Evolutionary conservation across 2,329 filamentous ascomycete species (phyloP).

Genomic region (Trichoderma sp.): DNA sequence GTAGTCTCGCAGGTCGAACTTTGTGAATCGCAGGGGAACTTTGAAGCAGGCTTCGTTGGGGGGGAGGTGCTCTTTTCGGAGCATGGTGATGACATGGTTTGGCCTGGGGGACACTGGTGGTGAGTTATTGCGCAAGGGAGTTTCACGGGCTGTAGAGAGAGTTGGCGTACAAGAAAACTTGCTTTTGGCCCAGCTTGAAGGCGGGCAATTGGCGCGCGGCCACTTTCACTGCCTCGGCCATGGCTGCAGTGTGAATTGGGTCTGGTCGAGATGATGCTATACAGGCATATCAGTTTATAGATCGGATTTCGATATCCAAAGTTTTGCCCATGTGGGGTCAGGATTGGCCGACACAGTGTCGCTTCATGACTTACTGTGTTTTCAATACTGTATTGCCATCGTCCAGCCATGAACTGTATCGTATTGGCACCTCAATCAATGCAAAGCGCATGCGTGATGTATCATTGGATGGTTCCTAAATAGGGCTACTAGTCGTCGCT

Average conservation of each 20-base stretch:
- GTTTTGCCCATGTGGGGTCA: conserved; percentile 13
- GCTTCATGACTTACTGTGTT: background rate
- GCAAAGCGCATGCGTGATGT: background rate
- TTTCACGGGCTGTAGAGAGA: background rate
- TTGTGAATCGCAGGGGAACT: conserved; percentile 89
- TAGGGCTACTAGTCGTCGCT: background rate
- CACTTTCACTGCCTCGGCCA: conserved; percentile 41
- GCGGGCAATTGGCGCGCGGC: conserved; percentile 40
- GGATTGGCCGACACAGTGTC: background rate
- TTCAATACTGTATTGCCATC: background rate
- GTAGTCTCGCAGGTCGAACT: conserved; percentile 95
- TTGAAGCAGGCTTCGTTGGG: conserved; percentile 84
- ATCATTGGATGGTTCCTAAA: background rate
- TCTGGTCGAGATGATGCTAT: background rate
- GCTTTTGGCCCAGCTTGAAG: conserved; percentile 52
- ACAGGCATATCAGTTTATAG: background rate
- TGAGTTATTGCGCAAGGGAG: background rate
- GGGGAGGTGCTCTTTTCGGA: conserved; percentile 68
- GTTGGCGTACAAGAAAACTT: conserved; percentile 53
- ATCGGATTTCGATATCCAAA: conserved; percentile 4
- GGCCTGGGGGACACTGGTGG: conserved; percentile 55
- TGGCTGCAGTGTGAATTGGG: conserved; percentile 27
- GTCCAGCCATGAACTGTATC: background rate
- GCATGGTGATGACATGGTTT: conserved; percentile 74
- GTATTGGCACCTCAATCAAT: background rate